These are phyloP conservation scores for Alternaria novae-zelandiae DNA, from an alignment of 2,329 filamentous ascomycete genomes.

Conservation along the genomic window DNA sequence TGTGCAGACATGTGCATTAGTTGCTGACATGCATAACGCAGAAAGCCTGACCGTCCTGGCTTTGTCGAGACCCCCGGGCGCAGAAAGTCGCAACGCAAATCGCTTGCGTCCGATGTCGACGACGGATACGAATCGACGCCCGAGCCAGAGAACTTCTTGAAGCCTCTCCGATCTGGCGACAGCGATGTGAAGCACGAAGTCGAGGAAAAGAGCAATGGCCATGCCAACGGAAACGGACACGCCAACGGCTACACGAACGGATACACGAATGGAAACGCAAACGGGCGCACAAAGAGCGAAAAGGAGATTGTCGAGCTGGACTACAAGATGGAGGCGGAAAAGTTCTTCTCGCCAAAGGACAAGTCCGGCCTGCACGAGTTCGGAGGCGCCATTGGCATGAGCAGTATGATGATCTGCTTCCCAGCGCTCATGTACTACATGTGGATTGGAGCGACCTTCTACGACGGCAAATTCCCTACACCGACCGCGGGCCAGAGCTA, in stretches of 20 bases:
- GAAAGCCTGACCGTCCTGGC: conserved; percentile 51
- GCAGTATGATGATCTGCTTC: conserved; percentile 88
- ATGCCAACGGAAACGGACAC: conserved; percentile 39
- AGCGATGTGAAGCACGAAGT: conserved; percentile 1
- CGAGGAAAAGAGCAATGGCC: conserved; percentile 44
- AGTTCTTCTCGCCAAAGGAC: conserved; percentile 46
- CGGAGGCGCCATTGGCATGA: conserved; percentile 81
- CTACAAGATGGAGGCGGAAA: conserved; percentile 45
- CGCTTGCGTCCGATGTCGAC: conserved; percentile 34
- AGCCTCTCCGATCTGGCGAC: conserved; percentile 6
- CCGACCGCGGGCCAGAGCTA: conserved; percentile 70
- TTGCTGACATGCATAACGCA: conserved; percentile 36
- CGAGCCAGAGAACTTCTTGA: conserved; percentile 36
- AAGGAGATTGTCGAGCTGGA: conserved; percentile 13
- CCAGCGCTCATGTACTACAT: conserved; percentile 98
- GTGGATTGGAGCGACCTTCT: conserved; percentile 96
- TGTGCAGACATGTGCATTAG: neutral
- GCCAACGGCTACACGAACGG: conserved; percentile 30
- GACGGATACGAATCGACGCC: conserved; percentile 45
- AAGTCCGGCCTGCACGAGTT: conserved; percentile 73
- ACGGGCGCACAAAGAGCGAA: conserved; percentile 45
- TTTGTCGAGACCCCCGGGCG: conserved; percentile 59
- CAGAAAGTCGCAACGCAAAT: conserved; percentile 52
- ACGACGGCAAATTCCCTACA: conserved; percentile 79
- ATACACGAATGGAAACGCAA: conserved; percentile 29